These are phyloP conservation scores for Podospora tetraspora DNA, from an alignment of 495 filamentous ascomycete species.

Conservation along the genomic window DNA sequence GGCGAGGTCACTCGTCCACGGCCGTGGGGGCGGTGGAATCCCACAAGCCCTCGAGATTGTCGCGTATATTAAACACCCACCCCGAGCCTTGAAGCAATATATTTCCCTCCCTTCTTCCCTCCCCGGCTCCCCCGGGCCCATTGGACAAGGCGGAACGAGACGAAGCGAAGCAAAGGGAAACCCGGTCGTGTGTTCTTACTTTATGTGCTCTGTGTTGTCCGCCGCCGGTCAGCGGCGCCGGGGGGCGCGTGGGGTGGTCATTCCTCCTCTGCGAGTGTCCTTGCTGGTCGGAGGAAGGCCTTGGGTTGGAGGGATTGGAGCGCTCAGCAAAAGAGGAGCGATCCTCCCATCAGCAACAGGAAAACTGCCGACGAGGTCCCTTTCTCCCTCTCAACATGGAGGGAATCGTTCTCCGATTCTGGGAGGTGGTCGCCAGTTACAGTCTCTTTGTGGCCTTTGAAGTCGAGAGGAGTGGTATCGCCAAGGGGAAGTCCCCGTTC, in stretches of 20 bases:
- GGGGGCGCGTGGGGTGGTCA: background rate
- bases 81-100: background rate
- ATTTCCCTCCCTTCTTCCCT: background rate
- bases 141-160: background rate
- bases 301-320: too few relatives aligned
- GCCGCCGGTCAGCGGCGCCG: background rate
- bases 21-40: background rate
- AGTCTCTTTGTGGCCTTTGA: background rate
- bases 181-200: background rate
- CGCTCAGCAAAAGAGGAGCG: background rate
- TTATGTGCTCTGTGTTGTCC: background rate
- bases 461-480: background rate
- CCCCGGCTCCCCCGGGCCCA: background rate
- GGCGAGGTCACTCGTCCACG: constrained; percentile 7
- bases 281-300: background rate
- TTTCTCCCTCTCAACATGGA: background rate
- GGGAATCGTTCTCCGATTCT: too few relatives aligned
- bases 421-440: too few relatives aligned
- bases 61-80: background rate
- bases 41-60: background rate
- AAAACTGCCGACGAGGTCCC: background rate
- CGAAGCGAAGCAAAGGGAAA: background rate
- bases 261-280: background rate
- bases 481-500: background rate
- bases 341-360: background rate